phyloP scores from a whole-genome alignment of 768 basidiomycete species.

The Mycena latifolia region DNA sequence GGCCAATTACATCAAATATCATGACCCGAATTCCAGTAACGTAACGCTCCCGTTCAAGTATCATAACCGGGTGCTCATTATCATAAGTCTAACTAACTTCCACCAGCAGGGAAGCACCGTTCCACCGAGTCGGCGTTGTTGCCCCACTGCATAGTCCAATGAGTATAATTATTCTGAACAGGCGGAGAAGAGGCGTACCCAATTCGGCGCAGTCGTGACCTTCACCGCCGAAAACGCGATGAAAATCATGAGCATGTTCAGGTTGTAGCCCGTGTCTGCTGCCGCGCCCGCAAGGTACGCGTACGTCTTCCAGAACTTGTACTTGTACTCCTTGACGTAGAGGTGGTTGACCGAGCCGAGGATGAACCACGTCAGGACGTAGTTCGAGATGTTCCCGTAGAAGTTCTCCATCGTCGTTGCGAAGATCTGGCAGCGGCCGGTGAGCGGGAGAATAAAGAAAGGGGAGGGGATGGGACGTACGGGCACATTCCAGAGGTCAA shows the following conservation, averaged over 20 bases:
- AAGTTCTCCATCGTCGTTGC: conserved; percentile 38
- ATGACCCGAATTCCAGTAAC: too few relatives aligned
- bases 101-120: conserved; percentile 34
- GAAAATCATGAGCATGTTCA: conserved; percentile 42
- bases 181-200: conserved; percentile 26
- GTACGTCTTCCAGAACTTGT: conserved; percentile 43
- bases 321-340: conserved; percentile 41
- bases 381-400: conserved; percentile 40
- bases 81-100: too few relatives aligned
- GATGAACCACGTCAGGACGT: conserved; percentile 38
- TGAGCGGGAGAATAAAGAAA: too few relatives aligned
- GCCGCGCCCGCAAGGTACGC: conserved; percentile 41
- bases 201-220: conserved; percentile 36
- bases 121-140: conserved; percentile 42
- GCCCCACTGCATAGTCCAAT: conserved; percentile 35
- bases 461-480: neutral
- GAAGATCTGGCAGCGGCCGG: conserved; percentile 26
- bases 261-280: conserved; percentile 42
- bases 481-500: conserved; percentile 39
- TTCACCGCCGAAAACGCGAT: conserved; percentile 42
- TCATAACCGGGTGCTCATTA: too few relatives aligned
- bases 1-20: too few relatives aligned
- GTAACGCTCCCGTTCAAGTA: too few relatives aligned
- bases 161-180: too few relatives aligned
- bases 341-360: conserved; percentile 41